Evolutionary conservation across 371 early-diverging fungal genomes (phyloP), one percentile per base, ranked within the genome.

Genomic region (Lichtheimia hyalospora): DNA sequence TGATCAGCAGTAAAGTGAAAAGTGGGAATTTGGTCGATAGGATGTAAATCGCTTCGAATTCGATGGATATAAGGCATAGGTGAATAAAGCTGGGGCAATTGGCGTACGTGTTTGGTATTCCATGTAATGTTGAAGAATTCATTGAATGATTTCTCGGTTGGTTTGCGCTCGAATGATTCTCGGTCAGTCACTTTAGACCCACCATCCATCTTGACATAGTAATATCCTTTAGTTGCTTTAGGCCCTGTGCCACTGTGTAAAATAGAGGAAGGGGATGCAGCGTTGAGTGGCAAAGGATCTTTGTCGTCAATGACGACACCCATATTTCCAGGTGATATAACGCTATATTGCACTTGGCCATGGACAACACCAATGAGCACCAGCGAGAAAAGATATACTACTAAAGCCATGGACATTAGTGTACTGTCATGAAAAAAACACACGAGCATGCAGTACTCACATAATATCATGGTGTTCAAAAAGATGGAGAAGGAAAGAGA

Each of bases 1-100:
- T 61, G 53, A 10, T 62, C 61, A 2, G 66, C 71, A 12, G 18
- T 25, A 20, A 75, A 41, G 49, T 75, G 66, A 16, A 71, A 58
- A 5, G 75, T 71, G 15, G 72, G 68, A 15, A 75, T 75, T 49
- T 75, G 52, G 42, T 60, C 64, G 10, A 56, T 50, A 24, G 54
- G 53, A 57, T 68, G 62, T 20, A 66, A 43, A 18, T 57, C 41
- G 3, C 57, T 44, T 7, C 3, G 21, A 14, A 39, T 16, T 14
- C 50, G 59, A n/a, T 57, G 52, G 8, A 50, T 20, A 20, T 59
- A 49, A n/a, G 50, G 60, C 21, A 49, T 14, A 24, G 53, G 46
- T 28, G 23, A 21, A 15, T n/a, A 23, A 8, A 62, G 23, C 3
- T 52, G 20, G 3, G 62, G 52, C 15, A 66, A 44, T 44, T n/a